Percentiles rank a stretch among this genome's conserved stretches.
phyloP scores from a whole-genome alignment of 768 basidiomycete species.

The Hebeloma cylindrosporum region DNA sequence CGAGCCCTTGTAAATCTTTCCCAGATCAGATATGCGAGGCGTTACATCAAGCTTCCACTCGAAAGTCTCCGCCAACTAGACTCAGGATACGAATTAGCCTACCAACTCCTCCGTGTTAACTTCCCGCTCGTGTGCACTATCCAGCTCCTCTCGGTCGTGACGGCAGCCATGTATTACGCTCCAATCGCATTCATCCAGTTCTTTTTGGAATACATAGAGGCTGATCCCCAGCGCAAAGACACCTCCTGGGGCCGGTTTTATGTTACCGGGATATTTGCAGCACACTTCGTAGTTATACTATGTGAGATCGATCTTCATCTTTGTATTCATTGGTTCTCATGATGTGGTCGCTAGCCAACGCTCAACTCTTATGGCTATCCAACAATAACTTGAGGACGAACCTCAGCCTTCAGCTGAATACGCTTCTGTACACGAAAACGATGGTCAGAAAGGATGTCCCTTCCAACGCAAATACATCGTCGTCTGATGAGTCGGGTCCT shows the following conservation, averaged over 20 bases:
- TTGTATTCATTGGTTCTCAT: not conserved
- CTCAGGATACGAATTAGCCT: constrained; percentile 16
- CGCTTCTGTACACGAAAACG: constrained; percentile 23
- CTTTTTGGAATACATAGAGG: constrained; percentile 60
- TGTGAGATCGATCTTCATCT: constrained; percentile 3
- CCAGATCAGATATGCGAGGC: constrained; percentile 10
- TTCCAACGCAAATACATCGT: constrained; percentile 13
- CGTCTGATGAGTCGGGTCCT: not conserved
- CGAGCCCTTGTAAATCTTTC: constrained; percentile 13
- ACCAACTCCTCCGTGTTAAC: constrained; percentile 18
- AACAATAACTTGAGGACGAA: constrained; percentile 17
- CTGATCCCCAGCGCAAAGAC: constrained; percentile 50
- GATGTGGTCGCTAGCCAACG: constrained; percentile 11
- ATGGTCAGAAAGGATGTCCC: constrained; percentile 23
- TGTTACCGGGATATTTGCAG: constrained; percentile 23
- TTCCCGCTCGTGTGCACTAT: constrained; percentile 7
- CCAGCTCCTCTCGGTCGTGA: constrained; percentile 15
- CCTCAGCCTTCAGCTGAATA: constrained; percentile 21
- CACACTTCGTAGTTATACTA: constrained; percentile 19
- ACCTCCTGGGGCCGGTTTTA: constrained; percentile 67
- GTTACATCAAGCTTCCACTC: constrained; percentile 13
- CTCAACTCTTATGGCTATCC: constrained; percentile 20
- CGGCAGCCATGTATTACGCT: constrained; percentile 19
- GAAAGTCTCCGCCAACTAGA: too few relatives aligned
- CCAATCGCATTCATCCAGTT: constrained; percentile 50